These are phyloP conservation scores for Smittium culicis DNA, from an alignment of 371 early-diverging fungal genomes.

Conservation along the genomic window DNA sequence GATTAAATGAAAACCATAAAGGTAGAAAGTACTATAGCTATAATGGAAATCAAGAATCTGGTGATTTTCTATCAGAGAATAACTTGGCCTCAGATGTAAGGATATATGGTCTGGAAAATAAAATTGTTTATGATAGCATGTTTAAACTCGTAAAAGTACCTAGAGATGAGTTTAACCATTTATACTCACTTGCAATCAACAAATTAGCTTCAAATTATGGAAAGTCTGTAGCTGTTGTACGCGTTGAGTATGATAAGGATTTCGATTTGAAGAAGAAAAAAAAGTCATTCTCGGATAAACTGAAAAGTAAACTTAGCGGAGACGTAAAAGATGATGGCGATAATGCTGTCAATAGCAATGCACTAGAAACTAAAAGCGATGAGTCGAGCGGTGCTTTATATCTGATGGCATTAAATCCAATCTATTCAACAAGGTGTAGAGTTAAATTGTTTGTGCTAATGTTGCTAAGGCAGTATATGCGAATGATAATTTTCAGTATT, in stretches of 20 bases:
- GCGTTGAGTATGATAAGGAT: background rate
- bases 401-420: background rate
- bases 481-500: background rate
- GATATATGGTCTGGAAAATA: background rate
- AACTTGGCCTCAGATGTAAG: background rate
- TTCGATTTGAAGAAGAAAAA: too few relatives aligned
- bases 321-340: background rate
- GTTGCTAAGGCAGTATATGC: background rate
- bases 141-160: background rate
- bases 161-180: background rate
- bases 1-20: background rate
- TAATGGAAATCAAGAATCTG: background rate
- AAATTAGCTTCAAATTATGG: background rate
- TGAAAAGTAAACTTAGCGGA: background rate
- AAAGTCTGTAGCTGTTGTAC: background rate
- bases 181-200: background rate
- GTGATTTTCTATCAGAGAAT: background rate
- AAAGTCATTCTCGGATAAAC: background rate
- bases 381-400: background rate
- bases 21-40: conserved; percentile 14
- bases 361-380: background rate
- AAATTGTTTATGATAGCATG: background rate
- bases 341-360: background rate
- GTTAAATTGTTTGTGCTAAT: background rate
- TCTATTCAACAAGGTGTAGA: background rate